Conservation (phyloP, 352 stramenopile genomes). For the Blastocystis sp. region DNA sequence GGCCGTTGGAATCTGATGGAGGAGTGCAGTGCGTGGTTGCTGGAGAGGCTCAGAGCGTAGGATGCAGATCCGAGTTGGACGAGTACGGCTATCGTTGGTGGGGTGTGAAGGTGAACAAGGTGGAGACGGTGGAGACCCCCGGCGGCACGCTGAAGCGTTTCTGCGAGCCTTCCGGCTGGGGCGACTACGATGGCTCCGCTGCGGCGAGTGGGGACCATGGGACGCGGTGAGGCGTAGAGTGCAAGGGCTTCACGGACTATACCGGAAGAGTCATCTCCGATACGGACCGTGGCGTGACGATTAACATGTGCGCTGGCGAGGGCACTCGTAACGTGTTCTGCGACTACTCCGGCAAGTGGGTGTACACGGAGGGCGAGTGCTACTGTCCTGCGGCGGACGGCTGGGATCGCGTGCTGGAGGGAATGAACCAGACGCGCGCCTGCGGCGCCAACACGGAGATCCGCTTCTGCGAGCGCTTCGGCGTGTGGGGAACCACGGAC, state of each 20-base stretch:
- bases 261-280: not conserved
- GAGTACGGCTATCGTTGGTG: conserved; percentile 48
- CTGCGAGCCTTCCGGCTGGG: conserved; percentile 36
- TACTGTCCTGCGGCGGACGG: conserved; percentile 33
- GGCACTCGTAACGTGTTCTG: conserved; percentile 3
- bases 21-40: conserved; percentile 29
- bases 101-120: conserved; percentile 54
- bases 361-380: conserved; percentile 8
- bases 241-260: conserved; percentile 5
- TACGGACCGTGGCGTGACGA: conserved; percentile 1
- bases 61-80: conserved; percentile 34
- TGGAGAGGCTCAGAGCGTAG: not conserved
- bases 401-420: not conserved
- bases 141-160: conserved; percentile 48
- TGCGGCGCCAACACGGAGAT: conserved; percentile 19
- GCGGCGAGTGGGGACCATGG: not conserved
- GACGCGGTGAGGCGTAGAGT: conserved; percentile 4
- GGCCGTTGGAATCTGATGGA: conserved; percentile 45
- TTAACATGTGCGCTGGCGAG: conserved; percentile 38
- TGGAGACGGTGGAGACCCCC: conserved; percentile 11
- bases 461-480: not conserved
- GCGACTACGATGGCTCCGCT: conserved; percentile 43
- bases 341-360: conserved; percentile 47
- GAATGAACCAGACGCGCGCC: not conserved
- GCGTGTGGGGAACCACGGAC: conserved; percentile 15